Conservation (phyloP, 2,329 filamentous ascomycete genomes). For the Scedosporium minutisporum region DNA sequence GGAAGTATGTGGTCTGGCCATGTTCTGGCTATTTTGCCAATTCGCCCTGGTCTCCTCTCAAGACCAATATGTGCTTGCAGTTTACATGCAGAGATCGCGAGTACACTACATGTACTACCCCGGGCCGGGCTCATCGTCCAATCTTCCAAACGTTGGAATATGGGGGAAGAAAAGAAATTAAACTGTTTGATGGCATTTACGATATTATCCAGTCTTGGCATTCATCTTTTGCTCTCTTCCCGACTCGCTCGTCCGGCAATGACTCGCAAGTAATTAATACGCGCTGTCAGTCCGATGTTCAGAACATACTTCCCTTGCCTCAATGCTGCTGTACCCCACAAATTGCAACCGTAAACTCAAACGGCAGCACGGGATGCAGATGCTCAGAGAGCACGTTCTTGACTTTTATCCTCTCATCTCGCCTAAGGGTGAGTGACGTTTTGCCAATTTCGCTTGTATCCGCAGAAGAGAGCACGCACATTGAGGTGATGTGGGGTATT, state of each 20-base stretch:
- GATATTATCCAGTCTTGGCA: neutral
- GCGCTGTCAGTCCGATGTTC: neutral
- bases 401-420: neutral
- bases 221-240: neutral
- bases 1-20: neutral
- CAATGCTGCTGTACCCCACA: neutral
- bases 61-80: neutral
- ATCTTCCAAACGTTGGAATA: neutral
- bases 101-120: neutral
- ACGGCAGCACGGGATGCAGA: neutral
- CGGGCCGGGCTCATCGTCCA: neutral
- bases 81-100: neutral
- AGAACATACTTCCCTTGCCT: no score
- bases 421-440: neutral
- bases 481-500: neutral
- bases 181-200: neutral
- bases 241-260: neutral
- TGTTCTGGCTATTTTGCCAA: neutral
- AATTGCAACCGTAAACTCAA: neutral
- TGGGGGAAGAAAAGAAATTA: neutral
- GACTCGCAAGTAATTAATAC: neutral
- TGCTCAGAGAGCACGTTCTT: neutral
- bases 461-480: neutral
- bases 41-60: neutral
- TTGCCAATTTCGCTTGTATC: neutral